phyloP scores from a whole-genome alignment of 371 early-diverging fungal genomes.

The Circinella minor region DNA sequence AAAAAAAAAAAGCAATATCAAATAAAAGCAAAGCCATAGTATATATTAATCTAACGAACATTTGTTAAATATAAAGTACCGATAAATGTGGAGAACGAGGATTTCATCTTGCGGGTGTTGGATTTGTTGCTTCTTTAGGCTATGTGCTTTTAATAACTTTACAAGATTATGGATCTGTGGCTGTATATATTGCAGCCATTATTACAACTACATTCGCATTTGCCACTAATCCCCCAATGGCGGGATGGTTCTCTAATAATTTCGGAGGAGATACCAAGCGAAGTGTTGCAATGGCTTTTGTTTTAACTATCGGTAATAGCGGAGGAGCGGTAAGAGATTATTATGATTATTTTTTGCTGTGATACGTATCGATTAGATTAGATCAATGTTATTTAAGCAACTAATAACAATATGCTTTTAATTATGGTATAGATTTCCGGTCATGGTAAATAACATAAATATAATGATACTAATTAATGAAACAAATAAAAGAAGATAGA shows the following conservation, averaged over 20 bases:
- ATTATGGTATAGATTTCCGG: constrained; percentile 24
- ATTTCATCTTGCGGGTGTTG: constrained; percentile 62
- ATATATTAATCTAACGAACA: no score
- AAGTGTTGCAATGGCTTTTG: constrained; percentile 58
- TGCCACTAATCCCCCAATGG: constrained; percentile 25
- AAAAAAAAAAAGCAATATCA: no score
- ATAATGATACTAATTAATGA: no score
- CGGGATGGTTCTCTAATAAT: constrained; percentile 43
- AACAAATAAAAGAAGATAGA: no score
- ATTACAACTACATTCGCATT: constrained; percentile 57
- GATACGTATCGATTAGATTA: constrained; percentile 25
- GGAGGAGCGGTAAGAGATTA: not conserved
- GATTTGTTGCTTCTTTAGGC: constrained; percentile 60
- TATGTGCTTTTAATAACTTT: constrained; percentile 62
- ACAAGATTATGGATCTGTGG: constrained; percentile 14
- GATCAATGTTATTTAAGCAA: not conserved
- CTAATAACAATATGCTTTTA: not conserved
- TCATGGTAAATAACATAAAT: constrained; percentile 23
- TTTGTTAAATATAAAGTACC: not conserved
- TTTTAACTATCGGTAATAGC: constrained; percentile 26
- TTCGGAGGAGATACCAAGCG: constrained; percentile 69
- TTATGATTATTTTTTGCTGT: not conserved
- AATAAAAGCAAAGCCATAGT: no score
- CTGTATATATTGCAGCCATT: constrained; percentile 52
- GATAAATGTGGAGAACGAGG: constrained; percentile 38